Evolutionary conservation across 2,329 filamentous ascomycete genomes (phyloP).

Genomic region (Colletotrichum camelliae): DNA sequence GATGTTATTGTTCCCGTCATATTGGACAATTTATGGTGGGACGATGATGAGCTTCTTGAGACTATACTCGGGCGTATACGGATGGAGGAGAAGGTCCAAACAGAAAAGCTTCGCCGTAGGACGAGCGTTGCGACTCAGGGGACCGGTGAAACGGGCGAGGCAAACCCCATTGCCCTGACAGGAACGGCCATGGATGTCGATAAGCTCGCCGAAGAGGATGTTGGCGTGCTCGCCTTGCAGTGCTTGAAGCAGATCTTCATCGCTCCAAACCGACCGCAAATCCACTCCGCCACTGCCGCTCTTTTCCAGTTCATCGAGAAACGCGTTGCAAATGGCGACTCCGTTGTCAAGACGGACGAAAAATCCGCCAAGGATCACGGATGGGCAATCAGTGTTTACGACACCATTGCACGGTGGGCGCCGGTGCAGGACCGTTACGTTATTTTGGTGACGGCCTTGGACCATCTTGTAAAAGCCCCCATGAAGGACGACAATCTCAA

Average conservation of each 20-base stretch:
- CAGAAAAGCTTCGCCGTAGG: slow-evolving; percentile 70
- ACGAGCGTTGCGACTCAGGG: slow-evolving; percentile 81
- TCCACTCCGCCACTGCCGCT: slow-evolving; percentile 76
- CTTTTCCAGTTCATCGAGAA: slow-evolving; percentile 78
- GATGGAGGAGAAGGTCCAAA: slow-evolving; percentile 71
- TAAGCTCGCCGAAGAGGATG: slow-evolving; percentile 87
- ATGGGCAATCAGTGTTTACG: slow-evolving; percentile 85
- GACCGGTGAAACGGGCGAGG: slow-evolving; percentile 70
- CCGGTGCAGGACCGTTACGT: slow-evolving; percentile 95
- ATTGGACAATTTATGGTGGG: slow-evolving; percentile 83
- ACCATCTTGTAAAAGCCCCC: slow-evolving; percentile 72
- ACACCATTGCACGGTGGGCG: slow-evolving; percentile 82
- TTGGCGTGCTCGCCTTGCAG: slow-evolving; percentile 81
- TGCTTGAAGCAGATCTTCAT: slow-evolving; percentile 88
- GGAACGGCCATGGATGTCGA: slow-evolving; percentile 88
- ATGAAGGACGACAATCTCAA: slow-evolving; percentile 74
- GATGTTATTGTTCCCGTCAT: slow-evolving; percentile 83
- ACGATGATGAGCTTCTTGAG: slow-evolving; percentile 72
- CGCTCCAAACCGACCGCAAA: slow-evolving; percentile 80
- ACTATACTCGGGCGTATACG: slow-evolving; percentile 71
- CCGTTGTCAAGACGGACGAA: slow-evolving; percentile 55
- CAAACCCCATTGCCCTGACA: slow-evolving; percentile 74
- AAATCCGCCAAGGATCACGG: slow-evolving; percentile 55
- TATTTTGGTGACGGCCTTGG: slow-evolving; percentile 83
- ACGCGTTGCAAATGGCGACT: slow-evolving; percentile 56